Evolutionary conservation across 2,329 filamentous ascomycete species (phyloP).

Genomic region (Stenocarpella maydis): DNA sequence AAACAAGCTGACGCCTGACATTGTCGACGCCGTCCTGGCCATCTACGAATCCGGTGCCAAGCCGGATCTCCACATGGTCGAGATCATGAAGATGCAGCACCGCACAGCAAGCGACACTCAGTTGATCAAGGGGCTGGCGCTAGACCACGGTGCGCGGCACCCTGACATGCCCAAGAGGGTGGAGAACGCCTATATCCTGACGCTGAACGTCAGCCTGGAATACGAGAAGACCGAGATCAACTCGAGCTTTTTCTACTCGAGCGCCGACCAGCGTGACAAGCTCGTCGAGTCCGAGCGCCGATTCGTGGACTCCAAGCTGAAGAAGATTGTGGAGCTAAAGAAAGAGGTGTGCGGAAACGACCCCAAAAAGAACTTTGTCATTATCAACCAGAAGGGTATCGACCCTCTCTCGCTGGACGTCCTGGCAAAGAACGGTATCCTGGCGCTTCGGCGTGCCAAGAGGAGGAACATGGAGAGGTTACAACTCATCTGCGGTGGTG

Average conservation of each 20-base stretch:
- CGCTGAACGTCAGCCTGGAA: slow-evolving; percentile 94
- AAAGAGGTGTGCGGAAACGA: slow-evolving; percentile 96
- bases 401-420: slow-evolving; percentile 96
- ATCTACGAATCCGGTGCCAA: slow-evolving; percentile 91
- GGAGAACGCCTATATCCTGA: slow-evolving; percentile 94
- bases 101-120: slow-evolving; percentile 95
- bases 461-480: slow-evolving; percentile 98
- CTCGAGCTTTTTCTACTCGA: slow-evolving; percentile 98
- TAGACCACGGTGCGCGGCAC: slow-evolving; percentile 95
- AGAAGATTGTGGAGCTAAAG: slow-evolving; percentile 98
- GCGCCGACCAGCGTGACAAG: slow-evolving; percentile 95
- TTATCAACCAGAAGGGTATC: slow-evolving; percentile 99
- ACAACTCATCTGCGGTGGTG: slow-evolving; percentile 91
- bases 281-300: slow-evolving; percentile 95
- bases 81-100: slow-evolving; percentile 99
- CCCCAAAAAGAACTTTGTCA: slow-evolving; percentile 92
- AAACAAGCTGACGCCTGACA: slow-evolving; percentile 89
- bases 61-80: slow-evolving; percentile 98
- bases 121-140: slow-evolving; percentile 88
- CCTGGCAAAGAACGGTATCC: slow-evolving; percentile 96
- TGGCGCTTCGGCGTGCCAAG: slow-evolving; percentile 93
- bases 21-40: slow-evolving; percentile 94
- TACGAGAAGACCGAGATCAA: slow-evolving; percentile 99
- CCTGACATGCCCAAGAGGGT: slow-evolving; percentile 98
- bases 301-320: slow-evolving; percentile 94